These are phyloP conservation scores for Plantago coronopus DNA, from an alignment of 305 asterid genomes.

Conservation along the genomic window DNA sequence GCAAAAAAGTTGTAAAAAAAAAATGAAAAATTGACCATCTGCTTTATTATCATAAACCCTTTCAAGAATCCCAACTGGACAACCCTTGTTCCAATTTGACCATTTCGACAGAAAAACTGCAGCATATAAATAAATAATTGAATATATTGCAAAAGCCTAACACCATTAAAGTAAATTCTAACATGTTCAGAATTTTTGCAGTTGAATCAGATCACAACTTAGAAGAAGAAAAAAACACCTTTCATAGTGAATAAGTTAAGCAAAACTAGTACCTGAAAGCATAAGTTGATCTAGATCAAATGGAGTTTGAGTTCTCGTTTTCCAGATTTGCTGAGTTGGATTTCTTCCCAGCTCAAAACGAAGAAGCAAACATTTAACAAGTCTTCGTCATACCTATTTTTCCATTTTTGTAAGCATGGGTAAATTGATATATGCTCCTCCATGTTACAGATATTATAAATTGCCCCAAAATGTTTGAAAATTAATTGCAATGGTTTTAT, in stretches of 20 bases:
- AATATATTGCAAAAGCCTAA: not conserved
- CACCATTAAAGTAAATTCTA: not conserved
- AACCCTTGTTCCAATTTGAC: conserved; percentile 1
- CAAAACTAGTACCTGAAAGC: conserved; percentile 29
- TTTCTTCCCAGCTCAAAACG: too few relatives aligned
- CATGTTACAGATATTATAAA: too few relatives aligned
- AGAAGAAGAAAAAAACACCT: not conserved
- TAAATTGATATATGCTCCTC: too few relatives aligned
- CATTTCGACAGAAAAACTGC: not conserved
- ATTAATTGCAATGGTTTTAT: too few relatives aligned
- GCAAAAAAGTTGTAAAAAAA: not conserved
- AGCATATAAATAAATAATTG: conserved; percentile 2
- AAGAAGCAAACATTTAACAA: too few relatives aligned
- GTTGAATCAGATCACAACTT: not conserved
- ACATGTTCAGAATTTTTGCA: not conserved
- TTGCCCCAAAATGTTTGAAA: too few relatives aligned
- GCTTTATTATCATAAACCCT: not conserved
- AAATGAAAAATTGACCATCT: not conserved
- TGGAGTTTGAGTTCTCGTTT: not conserved
- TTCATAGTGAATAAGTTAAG: not conserved
- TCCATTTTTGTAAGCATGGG: too few relatives aligned
- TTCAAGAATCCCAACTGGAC: not conserved
- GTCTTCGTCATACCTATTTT: too few relatives aligned
- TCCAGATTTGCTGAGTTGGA: not conserved
- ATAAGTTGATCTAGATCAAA: conserved; percentile 28